Evolutionary conservation across 2,329 filamentous ascomycete genomes (phyloP), one percentile per base, ranked within the genome.

Genomic region (Septoria petroselini): DNA sequence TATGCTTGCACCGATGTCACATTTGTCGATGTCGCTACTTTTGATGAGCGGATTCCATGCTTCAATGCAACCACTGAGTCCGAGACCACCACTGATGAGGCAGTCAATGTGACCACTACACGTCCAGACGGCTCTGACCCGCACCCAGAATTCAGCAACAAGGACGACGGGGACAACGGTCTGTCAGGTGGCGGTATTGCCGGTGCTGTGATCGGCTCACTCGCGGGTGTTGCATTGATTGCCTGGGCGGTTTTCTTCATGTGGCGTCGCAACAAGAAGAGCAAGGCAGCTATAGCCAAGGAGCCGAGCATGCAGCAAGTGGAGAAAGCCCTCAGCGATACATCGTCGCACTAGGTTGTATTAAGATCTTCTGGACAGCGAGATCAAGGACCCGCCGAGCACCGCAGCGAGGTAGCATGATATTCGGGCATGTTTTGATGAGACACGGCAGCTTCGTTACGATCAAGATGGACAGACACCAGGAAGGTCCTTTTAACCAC

Each of bases 1-100:
- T 76, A 74, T 54, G 73, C 73, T 6, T 76, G 73, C 52, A 68
- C 73, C 1, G 73, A 76, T 48, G 65, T 76, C n/a, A 71, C 65
- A 4, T 74, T 74, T 46, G 66, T 75, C 19, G 55, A 70, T 2
- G 56, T 67, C 1, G 63, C 61, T 48, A 61, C 69, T 17, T 75
- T 76, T 54, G 70, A 62, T 1, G 60, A 64, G 31, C 63, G 70
- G 29, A 67, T 73, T 7, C 72, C 72, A 0, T 75, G 74, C 62
- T 75, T 76, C 66, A 76, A 76, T 49, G 71, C 73, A 3, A 73
- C 72, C 0, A 60, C 67, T 12, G 62, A 69, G 17, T 69, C 71
- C 54, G 59, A 63, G 12, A 48, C 65, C 1, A 40, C 46, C 45
- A 40, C 60, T 53, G 46, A 54, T 50, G 39, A 41, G 3, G 53